Conservation (phyloP, 2,329 filamentous ascomycete genomes). For the Graphilbum fragrans region DNA sequence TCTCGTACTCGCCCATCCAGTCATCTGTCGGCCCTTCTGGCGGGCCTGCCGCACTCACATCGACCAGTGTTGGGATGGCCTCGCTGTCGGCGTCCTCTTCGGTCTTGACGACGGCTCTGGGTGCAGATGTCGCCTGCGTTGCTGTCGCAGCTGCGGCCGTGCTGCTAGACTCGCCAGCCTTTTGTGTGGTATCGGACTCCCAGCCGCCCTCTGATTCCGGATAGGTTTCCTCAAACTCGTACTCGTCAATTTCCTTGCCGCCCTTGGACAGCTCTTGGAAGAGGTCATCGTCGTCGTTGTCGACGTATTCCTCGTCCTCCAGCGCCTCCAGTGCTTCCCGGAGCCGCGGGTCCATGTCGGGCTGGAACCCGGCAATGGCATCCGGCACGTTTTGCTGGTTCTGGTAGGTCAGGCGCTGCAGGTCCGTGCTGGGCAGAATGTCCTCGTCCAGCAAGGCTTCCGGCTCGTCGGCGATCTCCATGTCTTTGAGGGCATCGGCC, state of each 20-base stretch:
- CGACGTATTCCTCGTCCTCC: conserved; percentile 91
- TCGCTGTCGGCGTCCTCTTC: conserved; percentile 37
- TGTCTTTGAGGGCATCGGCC: conserved; percentile 65
- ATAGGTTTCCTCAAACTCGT: conserved; percentile 63
- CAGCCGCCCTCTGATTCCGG: conserved; percentile 55
- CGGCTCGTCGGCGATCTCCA: conserved; percentile 42
- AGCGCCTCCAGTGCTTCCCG: conserved; percentile 86
- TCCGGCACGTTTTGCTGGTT: conserved; percentile 90
- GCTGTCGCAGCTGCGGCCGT: not conserved
- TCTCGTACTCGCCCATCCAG: conserved; percentile 87
- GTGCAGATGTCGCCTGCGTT: not conserved
- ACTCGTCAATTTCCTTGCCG: conserved; percentile 40
- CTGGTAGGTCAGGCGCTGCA: conserved; percentile 70
- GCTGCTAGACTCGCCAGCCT: conserved; percentile 47
- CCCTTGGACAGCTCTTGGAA: conserved; percentile 46
- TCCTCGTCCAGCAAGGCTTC: conserved; percentile 57
- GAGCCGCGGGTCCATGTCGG: conserved; percentile 91
- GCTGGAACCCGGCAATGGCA: conserved; percentile 83
- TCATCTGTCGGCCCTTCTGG: conserved; percentile 16
- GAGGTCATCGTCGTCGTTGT: conserved; percentile 75
- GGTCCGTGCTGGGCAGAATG: conserved; percentile 67
- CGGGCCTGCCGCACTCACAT: conserved; percentile 11
- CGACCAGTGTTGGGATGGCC: conserved; percentile 35
- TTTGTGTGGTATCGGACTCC: conserved; percentile 90
- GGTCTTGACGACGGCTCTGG: not conserved